Evolutionary conservation across 2,329 filamentous ascomycete genomes (phyloP).

Genomic region (Colletotrichum kahawae): DNA sequence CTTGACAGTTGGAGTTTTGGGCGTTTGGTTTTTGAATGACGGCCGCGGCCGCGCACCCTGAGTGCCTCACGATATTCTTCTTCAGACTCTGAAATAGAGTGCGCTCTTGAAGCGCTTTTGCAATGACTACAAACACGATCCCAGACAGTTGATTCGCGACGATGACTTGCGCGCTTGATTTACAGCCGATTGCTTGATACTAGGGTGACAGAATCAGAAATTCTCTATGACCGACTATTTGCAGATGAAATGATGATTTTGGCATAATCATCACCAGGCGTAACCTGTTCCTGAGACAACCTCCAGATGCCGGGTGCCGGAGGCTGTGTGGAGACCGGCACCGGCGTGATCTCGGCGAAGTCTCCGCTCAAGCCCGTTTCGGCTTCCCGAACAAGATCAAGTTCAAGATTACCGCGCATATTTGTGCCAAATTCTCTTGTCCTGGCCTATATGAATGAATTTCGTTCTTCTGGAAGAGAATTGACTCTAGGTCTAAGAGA

Average conservation of each 20-base stretch:
- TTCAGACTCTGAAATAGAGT: neutral
- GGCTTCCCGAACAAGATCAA: neutral
- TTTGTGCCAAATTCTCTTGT: neutral
- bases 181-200: neutral
- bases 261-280: neutral
- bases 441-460: neutral
- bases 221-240: neutral
- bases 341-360: neutral
- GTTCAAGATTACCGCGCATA: neutral
- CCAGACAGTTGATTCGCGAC: rapidly evolving
- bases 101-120: neutral
- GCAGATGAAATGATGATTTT: neutral
- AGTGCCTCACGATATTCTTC: neutral
- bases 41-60: neutral
- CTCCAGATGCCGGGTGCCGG: neutral
- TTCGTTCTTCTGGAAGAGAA: rapidly evolving
- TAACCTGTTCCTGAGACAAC: neutral
- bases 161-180: neutral
- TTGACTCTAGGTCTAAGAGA: rapidly evolving
- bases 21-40: neutral
- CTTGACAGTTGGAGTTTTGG: neutral
- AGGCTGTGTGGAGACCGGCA: neutral
- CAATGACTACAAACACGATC: neutral
- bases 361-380: neutral
- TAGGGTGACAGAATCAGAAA: neutral